These are phyloP conservation scores for Musa beccarii DNA, from an alignment of 176 grass and related monocot genomes.

Conservation along the genomic window DNA sequence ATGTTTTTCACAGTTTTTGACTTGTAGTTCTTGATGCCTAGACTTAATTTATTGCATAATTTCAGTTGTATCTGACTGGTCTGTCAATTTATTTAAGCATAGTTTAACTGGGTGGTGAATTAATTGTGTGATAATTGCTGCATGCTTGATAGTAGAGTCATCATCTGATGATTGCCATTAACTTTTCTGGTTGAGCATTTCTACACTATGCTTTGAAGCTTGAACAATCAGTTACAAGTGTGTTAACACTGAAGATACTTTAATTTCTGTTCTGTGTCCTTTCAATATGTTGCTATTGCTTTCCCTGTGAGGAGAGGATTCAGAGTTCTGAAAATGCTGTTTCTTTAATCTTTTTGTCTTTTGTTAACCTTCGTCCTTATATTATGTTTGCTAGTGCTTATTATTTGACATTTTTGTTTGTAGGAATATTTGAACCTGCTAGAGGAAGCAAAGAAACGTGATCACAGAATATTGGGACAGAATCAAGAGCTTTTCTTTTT, in stretches of 20 bases:
- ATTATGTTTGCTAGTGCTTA: too few species aligned
- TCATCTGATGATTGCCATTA: not conserved
- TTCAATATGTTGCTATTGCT: not conserved
- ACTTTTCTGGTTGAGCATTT: not conserved
- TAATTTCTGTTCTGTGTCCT: not conserved
- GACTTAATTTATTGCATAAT: not conserved
- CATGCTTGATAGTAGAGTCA: not conserved
- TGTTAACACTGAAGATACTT: not conserved
- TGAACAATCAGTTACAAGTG: not conserved
- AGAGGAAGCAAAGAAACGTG: conserved; percentile 97
- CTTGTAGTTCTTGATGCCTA: not conserved
- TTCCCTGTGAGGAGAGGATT: not conserved
- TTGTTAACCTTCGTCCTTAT: not conserved
- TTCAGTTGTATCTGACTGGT: not conserved
- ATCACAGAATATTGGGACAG: conserved; percentile 81
- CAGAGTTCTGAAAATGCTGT: not conserved
- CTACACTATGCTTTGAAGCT: not conserved
- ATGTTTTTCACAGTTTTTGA: not conserved
- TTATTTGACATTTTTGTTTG: not conserved
- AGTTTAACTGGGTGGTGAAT: not conserved
- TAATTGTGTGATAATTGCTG: not conserved
- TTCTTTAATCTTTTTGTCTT: not conserved
- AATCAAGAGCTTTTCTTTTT: conserved; percentile 99
- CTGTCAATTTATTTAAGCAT: not conserved
- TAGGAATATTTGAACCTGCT: conserved; percentile 80